Conservation (phyloP, 1,284 basidiomycete genomes). For the Sanghuangporus baumii region DNA sequence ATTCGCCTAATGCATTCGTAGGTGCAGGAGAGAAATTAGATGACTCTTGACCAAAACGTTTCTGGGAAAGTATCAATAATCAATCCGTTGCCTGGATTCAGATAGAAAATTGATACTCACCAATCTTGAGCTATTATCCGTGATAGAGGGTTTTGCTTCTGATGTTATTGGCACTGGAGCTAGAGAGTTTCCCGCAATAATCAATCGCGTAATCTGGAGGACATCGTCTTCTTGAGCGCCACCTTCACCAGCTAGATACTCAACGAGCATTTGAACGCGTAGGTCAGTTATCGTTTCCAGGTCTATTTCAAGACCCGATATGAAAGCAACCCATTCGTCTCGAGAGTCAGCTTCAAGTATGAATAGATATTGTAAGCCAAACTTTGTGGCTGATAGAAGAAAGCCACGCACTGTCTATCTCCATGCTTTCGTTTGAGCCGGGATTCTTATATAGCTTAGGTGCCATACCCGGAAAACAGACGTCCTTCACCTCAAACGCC, state of each 20-base stretch:
- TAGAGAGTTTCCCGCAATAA: slow-evolving; percentile 86
- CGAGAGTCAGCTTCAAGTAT: slow-evolving; percentile 18
- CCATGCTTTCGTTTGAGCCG: slow-evolving; percentile 31
- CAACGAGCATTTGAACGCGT: slow-evolving; percentile 74
- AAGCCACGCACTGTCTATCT: slow-evolving; percentile 36
- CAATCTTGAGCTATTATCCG: slow-evolving; percentile 1
- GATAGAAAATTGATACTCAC: neutral
- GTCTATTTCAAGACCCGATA: slow-evolving; percentile 79
- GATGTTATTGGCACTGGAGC: slow-evolving; percentile 35
- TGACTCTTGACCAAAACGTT: slow-evolving; percentile 54
- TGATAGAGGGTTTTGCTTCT: slow-evolving; percentile 2
- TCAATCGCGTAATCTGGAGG: slow-evolving; percentile 71
- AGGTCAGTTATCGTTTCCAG: slow-evolving; percentile 60
- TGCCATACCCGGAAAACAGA: slow-evolving; percentile 81
- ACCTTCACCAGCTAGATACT: slow-evolving; percentile 83
- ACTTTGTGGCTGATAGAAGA: neutral
- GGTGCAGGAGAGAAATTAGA: slow-evolving; percentile 72
- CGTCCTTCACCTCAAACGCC: slow-evolving; percentile 93
- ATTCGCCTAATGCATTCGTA: slow-evolving; percentile 60
- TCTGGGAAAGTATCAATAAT: slow-evolving; percentile 31
- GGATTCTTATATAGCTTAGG: slow-evolving; percentile 41
- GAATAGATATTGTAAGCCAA: slow-evolving; percentile 21
- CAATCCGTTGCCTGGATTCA: neutral
- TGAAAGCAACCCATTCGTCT: slow-evolving; percentile 75
- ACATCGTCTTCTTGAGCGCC: slow-evolving; percentile 67